Evolutionary conservation across 495 filamentous ascomycete species (phyloP).

Genomic region (Emericellopsis terricola): DNA sequence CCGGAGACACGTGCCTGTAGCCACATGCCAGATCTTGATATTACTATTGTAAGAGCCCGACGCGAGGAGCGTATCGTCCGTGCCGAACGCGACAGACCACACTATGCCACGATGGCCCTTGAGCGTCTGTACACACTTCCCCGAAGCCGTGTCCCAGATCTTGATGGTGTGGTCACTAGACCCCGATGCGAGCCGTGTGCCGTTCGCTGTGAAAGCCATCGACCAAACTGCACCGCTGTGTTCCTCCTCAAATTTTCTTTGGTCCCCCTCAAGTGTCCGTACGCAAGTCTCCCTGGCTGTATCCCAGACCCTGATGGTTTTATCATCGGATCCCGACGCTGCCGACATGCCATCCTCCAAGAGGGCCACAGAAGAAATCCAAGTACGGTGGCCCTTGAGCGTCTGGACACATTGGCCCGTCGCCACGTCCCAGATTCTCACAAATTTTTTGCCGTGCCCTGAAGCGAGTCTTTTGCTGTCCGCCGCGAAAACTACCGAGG

Average conservation of each 20-base stretch:
- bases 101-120: background rate
- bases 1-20: background rate
- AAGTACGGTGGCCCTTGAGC: background rate
- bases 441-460: background rate
- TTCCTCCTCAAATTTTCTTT: no score
- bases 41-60: background rate
- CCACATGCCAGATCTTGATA: constrained; percentile 1
- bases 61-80: background rate
- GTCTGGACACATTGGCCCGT: background rate
- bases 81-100: background rate
- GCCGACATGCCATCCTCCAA: background rate
- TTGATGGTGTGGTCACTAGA: background rate
- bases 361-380: background rate
- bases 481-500: background rate
- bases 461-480: background rate
- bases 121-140: background rate
- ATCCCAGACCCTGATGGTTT: background rate
- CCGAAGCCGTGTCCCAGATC: background rate
- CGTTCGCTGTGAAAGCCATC: background rate
- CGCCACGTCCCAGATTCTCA: background rate
- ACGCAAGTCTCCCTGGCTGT: background rate
- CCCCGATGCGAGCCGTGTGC: background rate
- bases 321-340: background rate
- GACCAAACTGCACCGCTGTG: background rate
- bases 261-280: background rate